phyloP scores from a whole-genome alignment of 345 rosid genomes.

The Garcia nutans region DNA sequence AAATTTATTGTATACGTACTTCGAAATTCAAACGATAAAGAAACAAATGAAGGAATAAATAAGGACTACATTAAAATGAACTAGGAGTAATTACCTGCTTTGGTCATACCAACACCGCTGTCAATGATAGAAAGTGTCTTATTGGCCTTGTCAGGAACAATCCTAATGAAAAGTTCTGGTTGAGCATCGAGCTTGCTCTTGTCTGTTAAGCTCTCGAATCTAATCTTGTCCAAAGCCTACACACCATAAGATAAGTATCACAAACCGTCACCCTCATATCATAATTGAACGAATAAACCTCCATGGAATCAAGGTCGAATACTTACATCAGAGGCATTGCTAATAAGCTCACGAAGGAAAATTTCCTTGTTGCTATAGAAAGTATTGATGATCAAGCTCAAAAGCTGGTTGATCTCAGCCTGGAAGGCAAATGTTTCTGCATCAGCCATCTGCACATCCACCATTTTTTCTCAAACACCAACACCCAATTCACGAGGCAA shows the following conservation, averaged over 20 bases:
- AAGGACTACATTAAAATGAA: background rate
- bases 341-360: slow-evolving; percentile 68
- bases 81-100: slow-evolving; percentile 48
- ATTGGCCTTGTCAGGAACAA: slow-evolving; percentile 72
- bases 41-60: background rate
- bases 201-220: slow-evolving; percentile 75
- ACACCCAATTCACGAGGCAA: background rate
- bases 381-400: slow-evolving; percentile 83
- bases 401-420: slow-evolving; percentile 86
- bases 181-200: slow-evolving; percentile 89
- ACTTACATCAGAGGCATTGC: slow-evolving; percentile 70
- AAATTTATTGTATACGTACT: no score
- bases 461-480: slow-evolving; percentile 34
- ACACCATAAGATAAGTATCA: background rate
- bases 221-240: slow-evolving; percentile 80
- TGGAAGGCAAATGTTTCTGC: slow-evolving; percentile 92
- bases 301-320: no score
- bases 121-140: slow-evolving; percentile 72
- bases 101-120: slow-evolving; percentile 86
- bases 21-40: no score
- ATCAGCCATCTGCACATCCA: slow-evolving; percentile 71
- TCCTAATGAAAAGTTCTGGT: slow-evolving; percentile 71
- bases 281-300: no score
- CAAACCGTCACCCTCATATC: background rate
- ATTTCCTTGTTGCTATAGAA: slow-evolving; percentile 96